A percentile compares a stretch with the other conserved stretches of the same genome.
Conservation (phyloP, 192 early-diverging fungal species). For the Chytriomyces sp. region DNA sequence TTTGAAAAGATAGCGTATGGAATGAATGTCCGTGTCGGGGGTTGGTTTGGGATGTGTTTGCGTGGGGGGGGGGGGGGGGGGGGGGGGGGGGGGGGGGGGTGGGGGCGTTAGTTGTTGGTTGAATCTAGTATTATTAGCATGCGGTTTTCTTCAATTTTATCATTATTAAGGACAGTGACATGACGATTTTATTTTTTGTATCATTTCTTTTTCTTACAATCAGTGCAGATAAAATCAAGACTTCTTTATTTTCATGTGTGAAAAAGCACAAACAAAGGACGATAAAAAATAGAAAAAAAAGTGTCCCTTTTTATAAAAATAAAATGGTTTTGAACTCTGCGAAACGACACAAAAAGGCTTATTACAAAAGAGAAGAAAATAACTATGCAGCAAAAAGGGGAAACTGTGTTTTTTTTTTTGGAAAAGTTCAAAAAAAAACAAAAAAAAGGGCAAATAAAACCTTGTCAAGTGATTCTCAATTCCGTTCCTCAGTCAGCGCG, state of each 20-base stretch:
- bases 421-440: background rate
- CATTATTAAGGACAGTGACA: background rate
- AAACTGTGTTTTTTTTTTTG: background rate
- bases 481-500: slow-evolving; percentile 2
- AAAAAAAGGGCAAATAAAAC: background rate
- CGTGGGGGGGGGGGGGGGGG: background rate
- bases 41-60: background rate
- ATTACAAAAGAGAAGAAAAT: background rate
- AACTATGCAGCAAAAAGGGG: background rate
- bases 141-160: background rate
- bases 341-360: too few species aligned
- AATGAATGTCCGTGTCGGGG: background rate
- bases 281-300: background rate
- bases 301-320: too few species aligned
- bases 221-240: background rate
- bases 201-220: too few species aligned
- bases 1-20: background rate
- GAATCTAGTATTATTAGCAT: too few species aligned
- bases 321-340: too few species aligned
- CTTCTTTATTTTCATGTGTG: background rate
- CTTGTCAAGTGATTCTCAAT: slow-evolving; percentile 1
- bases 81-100: too few species aligned
- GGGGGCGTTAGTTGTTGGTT: too few species aligned
- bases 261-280: background rate
- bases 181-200: too few species aligned